phyloP scores from a whole-genome alignment of 1,284 basidiomycete genomes.

The Austroboletus niveus region DNA sequence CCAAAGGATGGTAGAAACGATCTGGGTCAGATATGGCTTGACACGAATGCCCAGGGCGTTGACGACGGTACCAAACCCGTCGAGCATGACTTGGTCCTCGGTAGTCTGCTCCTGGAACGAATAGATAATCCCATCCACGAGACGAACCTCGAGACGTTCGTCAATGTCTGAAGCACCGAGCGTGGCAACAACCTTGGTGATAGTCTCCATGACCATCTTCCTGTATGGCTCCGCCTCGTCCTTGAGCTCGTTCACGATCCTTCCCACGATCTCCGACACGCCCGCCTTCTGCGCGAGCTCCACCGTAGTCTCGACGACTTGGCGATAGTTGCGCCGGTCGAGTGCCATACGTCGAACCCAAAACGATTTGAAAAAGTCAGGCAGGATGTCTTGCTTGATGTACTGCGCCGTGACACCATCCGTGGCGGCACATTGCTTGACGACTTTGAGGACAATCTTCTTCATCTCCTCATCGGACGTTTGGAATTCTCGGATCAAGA shows the following conservation, averaged over 20 bases:
- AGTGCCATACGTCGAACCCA: constrained; percentile 98
- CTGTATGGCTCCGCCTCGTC: constrained; percentile 96
- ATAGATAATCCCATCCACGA: constrained; percentile 98
- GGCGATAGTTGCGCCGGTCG: constrained; percentile 93
- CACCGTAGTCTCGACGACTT: constrained; percentile 98
- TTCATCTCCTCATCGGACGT: constrained; percentile 99
- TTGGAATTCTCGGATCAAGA: constrained; percentile 98
- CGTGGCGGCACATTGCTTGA: constrained; percentile 98
- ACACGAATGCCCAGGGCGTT: constrained; percentile 97
- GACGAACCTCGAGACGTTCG: constrained; percentile 88
- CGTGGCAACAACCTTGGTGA: constrained; percentile 92
- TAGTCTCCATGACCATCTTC: constrained; percentile 99
- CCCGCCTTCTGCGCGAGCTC: constrained; percentile 97
- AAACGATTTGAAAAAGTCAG: constrained; percentile 99
- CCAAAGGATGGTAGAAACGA: constrained; percentile 99
- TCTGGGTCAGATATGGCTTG: constrained; percentile 98
- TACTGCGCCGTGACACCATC: constrained; percentile 94
- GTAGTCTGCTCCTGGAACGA: constrained; percentile 99
- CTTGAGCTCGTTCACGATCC: constrained; percentile 96
- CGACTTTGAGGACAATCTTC: constrained; percentile 98
- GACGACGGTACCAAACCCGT: constrained; percentile 97
- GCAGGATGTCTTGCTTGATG: constrained; percentile 95
- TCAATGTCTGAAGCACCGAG: constrained; percentile 97
- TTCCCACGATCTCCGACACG: constrained; percentile 92
- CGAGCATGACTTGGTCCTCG: constrained; percentile 98